Base-by-base conservation (phyloP, 805 yeast genomes). In the Candida endomychidarum region DNA sequence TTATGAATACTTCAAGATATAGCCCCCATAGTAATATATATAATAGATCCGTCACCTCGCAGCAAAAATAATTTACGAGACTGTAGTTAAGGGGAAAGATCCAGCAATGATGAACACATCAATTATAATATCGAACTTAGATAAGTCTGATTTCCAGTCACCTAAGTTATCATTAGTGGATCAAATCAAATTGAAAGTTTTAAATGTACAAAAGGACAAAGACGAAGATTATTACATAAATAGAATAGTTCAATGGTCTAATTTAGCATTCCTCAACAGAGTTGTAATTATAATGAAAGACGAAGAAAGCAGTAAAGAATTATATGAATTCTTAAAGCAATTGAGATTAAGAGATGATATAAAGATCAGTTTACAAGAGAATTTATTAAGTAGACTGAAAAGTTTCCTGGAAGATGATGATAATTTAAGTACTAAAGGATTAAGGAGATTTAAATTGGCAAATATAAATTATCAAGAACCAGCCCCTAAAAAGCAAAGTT, bases 251-350 rank as follows among this genome's bases (percentile, higher is more conserved):
- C 54, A 63, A 48, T 69, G 72, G 72, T 59, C 68, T 17, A 60
- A 57, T 28, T 48, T 69, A 29, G 63, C 73, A n/a, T 65, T 61
- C 34, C 54, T 69, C 37, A 54, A 49, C 40, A 46, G 74, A 22
- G 54, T 64, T n/a, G 59, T 68, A 18, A 57, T 67, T 34, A 65
- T 68, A n/a, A 55, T 68, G 47, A 55, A 57, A 36, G 53, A 54
- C 18, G 67, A 58, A 23, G 37, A 30, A 1, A 52, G 57, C 5
- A 70, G 72, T 8, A 15, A 38, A 12, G 34, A 43, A n/a, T 53
- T 65, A 1, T 57, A 49, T 39, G 31, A 50, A 10, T 54, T 41
- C 39, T 52, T 66, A 37, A 34, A 31, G 12, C 23, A 42, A 5
- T 39, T 52, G 5, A 16, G 37, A 4, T 18, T 42, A n/a, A 36